phyloP scores from a whole-genome alignment of 108 stramenopile species.

The Skeletonema costatum region DNA sequence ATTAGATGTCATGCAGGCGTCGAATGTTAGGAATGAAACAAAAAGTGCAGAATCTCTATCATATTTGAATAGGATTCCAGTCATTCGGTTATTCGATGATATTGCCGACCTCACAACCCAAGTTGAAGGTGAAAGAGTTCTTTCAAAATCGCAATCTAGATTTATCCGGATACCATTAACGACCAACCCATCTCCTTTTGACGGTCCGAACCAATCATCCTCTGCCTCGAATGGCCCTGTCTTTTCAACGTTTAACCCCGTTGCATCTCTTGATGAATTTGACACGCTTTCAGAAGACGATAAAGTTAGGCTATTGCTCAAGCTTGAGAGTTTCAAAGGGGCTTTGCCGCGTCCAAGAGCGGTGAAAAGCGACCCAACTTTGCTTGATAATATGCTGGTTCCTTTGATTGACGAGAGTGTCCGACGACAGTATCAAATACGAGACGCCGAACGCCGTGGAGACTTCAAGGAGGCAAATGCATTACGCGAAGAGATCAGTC shows the following conservation, averaged over 20 bases:
- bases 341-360: conserved; percentile 71
- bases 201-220: conserved; percentile 19
- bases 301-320: conserved; percentile 74
- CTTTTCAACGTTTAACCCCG: conserved; percentile 75
- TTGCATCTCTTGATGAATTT: conserved; percentile 67
- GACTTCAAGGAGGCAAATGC: conserved; percentile 60
- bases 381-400: conserved; percentile 77
- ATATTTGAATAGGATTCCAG: conserved; percentile 33
- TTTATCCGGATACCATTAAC: conserved; percentile 67
- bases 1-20: conserved; percentile 23
- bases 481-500: conserved; percentile 63
- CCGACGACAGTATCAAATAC: conserved; percentile 71
- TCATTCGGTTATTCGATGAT: conserved; percentile 43
- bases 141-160: conserved; percentile 35
- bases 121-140: conserved; percentile 63
- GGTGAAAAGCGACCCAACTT: conserved; percentile 32
- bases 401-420: conserved; percentile 85
- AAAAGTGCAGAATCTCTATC: conserved; percentile 3
- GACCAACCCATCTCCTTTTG: conserved; percentile 57
- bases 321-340: conserved; percentile 72
- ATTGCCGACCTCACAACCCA: conserved; percentile 36
- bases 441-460: conserved; percentile 66
- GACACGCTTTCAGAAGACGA: conserved; percentile 64
- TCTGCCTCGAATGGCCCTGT: conserved; percentile 13
- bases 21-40: conserved; percentile 1